These are phyloP conservation scores for Blastobotrys arbuscula DNA, from an alignment of 1,139 yeast genomes.

Conservation along the genomic window DNA sequence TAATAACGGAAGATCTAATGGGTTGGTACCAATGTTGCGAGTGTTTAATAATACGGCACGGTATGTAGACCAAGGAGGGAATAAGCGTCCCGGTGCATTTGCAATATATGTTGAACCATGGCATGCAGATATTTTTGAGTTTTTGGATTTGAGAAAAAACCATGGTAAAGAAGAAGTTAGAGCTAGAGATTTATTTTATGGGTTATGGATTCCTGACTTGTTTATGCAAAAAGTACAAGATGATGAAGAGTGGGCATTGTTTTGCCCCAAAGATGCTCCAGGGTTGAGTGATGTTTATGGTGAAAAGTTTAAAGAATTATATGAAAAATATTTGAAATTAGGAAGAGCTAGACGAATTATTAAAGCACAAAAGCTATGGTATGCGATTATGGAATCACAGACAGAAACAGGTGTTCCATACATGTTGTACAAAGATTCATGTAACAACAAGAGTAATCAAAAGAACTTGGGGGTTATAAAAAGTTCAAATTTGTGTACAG, in stretches of 20 bases:
- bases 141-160: slow-evolving; percentile 67
- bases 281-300: slow-evolving; percentile 69
- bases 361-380: slow-evolving; percentile 74
- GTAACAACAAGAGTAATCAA: slow-evolving; percentile 70
- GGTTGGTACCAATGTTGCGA: slow-evolving; percentile 76
- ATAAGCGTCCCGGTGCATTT: slow-evolving; percentile 81
- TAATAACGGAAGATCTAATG: slow-evolving; percentile 71
- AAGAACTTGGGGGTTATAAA: slow-evolving; percentile 73
- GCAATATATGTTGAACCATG: slow-evolving; percentile 79
- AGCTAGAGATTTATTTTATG: slow-evolving; percentile 77
- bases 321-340: slow-evolving; percentile 56
- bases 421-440: slow-evolving; percentile 76
- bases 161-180: slow-evolving; percentile 81
- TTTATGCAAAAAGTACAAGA: slow-evolving; percentile 72
- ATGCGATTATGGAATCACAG: slow-evolving; percentile 68
- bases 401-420: slow-evolving; percentile 83
- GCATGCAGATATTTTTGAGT: slow-evolving; percentile 75
- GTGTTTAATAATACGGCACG: slow-evolving; percentile 83
- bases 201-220: slow-evolving; percentile 77
- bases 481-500: slow-evolving; percentile 78
- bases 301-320: slow-evolving; percentile 57
- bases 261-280: slow-evolving; percentile 74
- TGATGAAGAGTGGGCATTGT: slow-evolving; percentile 67
- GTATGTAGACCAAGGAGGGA: slow-evolving; percentile 84
- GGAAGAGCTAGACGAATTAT: slow-evolving; percentile 54